These are phyloP conservation scores for Blastobotrys elegans DNA, from an alignment of 1,139 yeast genomes.

Conservation along the genomic window DNA sequence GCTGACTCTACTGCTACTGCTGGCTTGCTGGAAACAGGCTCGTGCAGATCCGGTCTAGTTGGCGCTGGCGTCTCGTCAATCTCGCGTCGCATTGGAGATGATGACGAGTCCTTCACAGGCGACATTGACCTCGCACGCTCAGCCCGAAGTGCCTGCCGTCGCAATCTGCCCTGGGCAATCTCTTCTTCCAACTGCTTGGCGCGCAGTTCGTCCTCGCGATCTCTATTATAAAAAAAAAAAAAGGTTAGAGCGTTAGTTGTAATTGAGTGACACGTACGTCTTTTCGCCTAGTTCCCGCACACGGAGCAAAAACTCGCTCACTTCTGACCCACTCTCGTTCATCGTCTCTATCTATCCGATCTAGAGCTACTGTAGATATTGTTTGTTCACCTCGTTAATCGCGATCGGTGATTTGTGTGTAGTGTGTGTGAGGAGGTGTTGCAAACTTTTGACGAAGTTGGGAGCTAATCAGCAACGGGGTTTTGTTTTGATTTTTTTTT, in stretches of 20 bases:
- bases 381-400: too few relatives aligned
- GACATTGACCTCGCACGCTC: constrained; percentile 29
- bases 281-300: constrained; percentile 35
- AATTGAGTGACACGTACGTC: constrained; percentile 22
- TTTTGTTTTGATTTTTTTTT: too few relatives aligned
- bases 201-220: constrained; percentile 36
- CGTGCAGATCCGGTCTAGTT: too few relatives aligned
- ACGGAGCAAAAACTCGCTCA: constrained; percentile 34
- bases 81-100: constrained; percentile 2
- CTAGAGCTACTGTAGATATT: too few relatives aligned
- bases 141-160: constrained; percentile 31
- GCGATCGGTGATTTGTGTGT: too few relatives aligned
- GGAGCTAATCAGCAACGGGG: too few relatives aligned
- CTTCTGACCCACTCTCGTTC: constrained; percentile 23
- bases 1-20: too few relatives aligned
- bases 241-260: not conserved
- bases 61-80: constrained; percentile 8
- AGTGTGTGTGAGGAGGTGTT: too few relatives aligned
- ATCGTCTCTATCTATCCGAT: not conserved
- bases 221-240: too few relatives aligned
- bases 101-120: constrained; percentile 20
- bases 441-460: too few relatives aligned
- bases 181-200: constrained; percentile 34
- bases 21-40: too few relatives aligned
- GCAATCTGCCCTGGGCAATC: constrained; percentile 31